Evolutionary conservation across 1,139 yeast genomes (phyloP), one percentile per base, ranked within the genome.

Genomic region (Chernovozyma aurita): DNA sequence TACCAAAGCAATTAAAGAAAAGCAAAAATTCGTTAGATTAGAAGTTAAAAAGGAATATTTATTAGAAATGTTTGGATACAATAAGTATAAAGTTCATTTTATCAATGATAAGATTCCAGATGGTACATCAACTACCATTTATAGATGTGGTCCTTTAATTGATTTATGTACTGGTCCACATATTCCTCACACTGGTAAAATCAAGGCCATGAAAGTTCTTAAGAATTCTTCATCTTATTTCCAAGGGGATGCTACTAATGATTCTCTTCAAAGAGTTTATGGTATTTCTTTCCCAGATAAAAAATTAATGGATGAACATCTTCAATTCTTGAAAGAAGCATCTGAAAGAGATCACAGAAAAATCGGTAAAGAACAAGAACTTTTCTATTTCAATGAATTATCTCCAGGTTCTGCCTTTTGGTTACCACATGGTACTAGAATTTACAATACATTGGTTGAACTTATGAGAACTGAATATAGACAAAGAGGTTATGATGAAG

Each of bases 201-300:
- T 94, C 55, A 94, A 94, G 76, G 85, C 96, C 33, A 80, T 90
- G 70, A 92, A 92, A 66, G 78, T 94, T 35, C 75, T 94, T 66
- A 94, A 94, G 70, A 92, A 92, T 72, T 92, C 97, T 18, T 83
- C 97, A 2, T 88, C 97, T 35, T 94, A 94, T 69, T 94, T 94
- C 74, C 70, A 88, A 56, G 99, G 97, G 63, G 97, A 92, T 53
- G 68, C 95, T 38, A 72, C 72, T 49, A 92, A 94, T 58, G 98
- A 94, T 59, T 88, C 97, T 13, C 76, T 94, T 61, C 99, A 94
- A 70, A 86, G 99, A 73, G 79, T 94, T 40, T 94, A 94, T 59
- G 99, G 99, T 77, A 83, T 92, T 46, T 86, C 97, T 16, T 94
- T 94, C 88, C 99, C 99, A 44, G 98, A 92, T 63, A 92, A 94